phyloP scores from a whole-genome alignment of 73 alveolate species.

The Symbiodinium natans region DNA sequence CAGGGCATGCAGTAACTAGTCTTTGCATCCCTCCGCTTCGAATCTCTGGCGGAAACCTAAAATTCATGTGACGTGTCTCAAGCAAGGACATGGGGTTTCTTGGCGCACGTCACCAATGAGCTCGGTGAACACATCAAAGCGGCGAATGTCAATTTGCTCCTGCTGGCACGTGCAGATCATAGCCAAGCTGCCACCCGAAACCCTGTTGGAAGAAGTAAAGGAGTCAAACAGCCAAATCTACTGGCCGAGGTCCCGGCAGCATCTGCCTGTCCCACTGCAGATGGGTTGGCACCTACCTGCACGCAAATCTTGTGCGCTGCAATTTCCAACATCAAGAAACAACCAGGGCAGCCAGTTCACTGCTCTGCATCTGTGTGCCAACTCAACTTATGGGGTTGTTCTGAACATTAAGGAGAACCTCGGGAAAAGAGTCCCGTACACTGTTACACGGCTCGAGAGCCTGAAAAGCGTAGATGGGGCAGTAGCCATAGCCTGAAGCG shows the following conservation, averaged over 20 bases:
- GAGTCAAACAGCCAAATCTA: background rate
- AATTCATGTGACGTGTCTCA: no score
- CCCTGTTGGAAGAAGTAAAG: background rate
- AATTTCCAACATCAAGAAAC: background rate
- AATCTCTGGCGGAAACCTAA: no score
- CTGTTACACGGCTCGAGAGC: background rate
- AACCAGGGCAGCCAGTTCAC: background rate
- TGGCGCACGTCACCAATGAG: conserved; percentile 59
- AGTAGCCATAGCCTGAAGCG: conserved; percentile 70
- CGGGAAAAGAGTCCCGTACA: no score
- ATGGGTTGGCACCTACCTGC: conserved; percentile 75
- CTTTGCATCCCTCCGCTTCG: no score
- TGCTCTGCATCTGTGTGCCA: background rate
- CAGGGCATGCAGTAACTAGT: no score
- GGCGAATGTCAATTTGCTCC: conserved; percentile 91
- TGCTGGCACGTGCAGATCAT: background rate
- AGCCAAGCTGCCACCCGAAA: background rate
- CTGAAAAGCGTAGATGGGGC: conserved; percentile 90
- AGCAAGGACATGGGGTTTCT: no score
- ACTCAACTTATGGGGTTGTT: background rate
- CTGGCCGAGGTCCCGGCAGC: background rate
- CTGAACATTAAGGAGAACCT: background rate
- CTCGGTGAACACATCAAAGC: conserved; percentile 76
- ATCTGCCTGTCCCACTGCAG: conserved; percentile 64
- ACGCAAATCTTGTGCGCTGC: background rate